phyloP scores from a whole-genome alignment of 192 early-diverging fungal species.

The Linnemannia elongata region DNA sequence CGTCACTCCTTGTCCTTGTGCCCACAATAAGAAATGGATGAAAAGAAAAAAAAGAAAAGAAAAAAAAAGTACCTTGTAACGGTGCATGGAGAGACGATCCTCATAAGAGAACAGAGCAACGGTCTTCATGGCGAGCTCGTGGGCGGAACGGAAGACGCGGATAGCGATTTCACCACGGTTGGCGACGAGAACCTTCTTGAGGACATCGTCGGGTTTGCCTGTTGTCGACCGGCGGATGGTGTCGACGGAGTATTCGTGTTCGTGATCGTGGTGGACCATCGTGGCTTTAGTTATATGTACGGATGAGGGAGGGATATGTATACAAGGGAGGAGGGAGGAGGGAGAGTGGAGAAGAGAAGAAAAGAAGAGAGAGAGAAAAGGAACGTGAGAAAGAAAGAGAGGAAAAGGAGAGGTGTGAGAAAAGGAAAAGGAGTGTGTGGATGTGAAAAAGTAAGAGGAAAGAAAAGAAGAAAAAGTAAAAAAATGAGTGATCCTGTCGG shows the following conservation, averaged over 20 bases:
- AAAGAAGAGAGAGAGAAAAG: neutral
- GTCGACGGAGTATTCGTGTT: constrained; percentile 63
- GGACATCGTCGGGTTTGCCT: constrained; percentile 58
- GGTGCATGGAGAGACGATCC: constrained; percentile 93
- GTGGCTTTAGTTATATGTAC: neutral
- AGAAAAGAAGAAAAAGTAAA: neutral
- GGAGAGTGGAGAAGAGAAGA: neutral
- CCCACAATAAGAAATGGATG: neutral
- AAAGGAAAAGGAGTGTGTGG: neutral
- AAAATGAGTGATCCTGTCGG: neutral
- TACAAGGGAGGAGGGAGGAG: constrained; percentile 4
- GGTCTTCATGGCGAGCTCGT: constrained; percentile 91
- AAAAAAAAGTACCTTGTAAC: constrained; percentile 79
- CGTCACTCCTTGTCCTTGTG: neutral
- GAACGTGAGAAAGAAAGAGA: neutral
- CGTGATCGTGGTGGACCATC: constrained; percentile 54
- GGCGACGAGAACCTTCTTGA: constrained; percentile 68
- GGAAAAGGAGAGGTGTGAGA: neutral
- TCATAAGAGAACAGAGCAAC: constrained; percentile 93
- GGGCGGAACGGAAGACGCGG: constrained; percentile 92
- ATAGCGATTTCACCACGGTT: constrained; percentile 92
- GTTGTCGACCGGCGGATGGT: constrained; percentile 67
- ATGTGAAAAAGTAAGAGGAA: neutral
- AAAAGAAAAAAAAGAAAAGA: neutral
- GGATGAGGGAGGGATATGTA: neutral